phyloP scores from a whole-genome alignment of 495 filamentous ascomycete genomes.

The Bacidia gigantensis region DNA sequence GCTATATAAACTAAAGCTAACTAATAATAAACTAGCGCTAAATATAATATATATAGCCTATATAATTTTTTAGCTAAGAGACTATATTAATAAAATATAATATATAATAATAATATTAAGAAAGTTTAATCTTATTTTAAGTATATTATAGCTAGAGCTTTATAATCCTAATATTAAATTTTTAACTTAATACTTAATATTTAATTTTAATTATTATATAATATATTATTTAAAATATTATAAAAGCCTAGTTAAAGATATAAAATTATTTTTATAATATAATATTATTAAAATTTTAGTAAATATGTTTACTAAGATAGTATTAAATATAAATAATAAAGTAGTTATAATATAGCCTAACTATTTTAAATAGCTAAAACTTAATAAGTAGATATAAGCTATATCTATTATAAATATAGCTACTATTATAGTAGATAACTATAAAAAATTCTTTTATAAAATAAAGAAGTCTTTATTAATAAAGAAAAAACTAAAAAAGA shows the following conservation, averaged over 20 bases:
- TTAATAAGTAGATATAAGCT: background rate
- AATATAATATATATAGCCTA: slow-evolving; percentile 4
- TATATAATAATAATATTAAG: background rate
- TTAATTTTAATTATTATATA: background rate
- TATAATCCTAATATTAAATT: background rate
- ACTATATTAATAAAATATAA: slow-evolving; percentile 1
- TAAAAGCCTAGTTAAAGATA: background rate
- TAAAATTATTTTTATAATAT: background rate
- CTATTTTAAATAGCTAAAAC: background rate
- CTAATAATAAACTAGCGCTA: background rate
- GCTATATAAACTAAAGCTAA: background rate
- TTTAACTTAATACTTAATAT: background rate
- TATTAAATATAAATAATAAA: background rate
- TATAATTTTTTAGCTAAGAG: background rate
- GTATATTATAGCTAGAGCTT: background rate
- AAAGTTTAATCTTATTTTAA: background rate
- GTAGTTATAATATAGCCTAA: background rate
- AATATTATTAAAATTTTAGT: slow-evolving; percentile 1
- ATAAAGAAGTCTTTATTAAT: background rate
- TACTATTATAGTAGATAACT: background rate
- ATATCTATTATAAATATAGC: background rate
- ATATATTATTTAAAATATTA: background rate
- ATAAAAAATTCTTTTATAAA: background rate
- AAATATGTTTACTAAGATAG: background rate
- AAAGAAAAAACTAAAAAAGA: background rate